These are phyloP conservation scores for Entamoeba moshkovskii DNA, from an alignment of 208 protist genomes.

Conservation along the genomic window DNA sequence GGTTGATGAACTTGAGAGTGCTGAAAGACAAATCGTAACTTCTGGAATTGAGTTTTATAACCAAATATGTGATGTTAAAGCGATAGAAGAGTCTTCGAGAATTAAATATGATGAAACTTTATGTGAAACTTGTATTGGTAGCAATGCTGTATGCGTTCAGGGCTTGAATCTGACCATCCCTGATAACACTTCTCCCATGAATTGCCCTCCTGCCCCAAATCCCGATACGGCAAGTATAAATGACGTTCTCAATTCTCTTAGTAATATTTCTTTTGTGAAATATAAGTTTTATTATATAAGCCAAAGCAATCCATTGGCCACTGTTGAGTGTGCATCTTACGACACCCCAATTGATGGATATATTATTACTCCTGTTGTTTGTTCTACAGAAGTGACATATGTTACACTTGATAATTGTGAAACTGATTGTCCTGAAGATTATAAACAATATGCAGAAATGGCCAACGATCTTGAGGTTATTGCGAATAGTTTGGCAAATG, in stretches of 20 bases:
- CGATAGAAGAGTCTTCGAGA: neutral
- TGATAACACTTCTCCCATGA: neutral
- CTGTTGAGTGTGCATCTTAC: no score
- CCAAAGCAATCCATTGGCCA: neutral
- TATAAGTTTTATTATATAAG: neutral
- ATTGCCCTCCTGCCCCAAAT: neutral
- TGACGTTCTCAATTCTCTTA: neutral
- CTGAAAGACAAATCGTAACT: neutral
- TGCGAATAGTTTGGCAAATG: neutral
- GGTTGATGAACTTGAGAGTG: neutral
- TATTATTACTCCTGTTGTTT: no score
- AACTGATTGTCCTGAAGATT: neutral
- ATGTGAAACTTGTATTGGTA: neutral
- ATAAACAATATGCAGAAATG: neutral
- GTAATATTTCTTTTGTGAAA: neutral
- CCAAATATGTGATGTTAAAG: neutral
- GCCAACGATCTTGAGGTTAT: neutral
- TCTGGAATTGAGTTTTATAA: neutral
- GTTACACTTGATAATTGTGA: no score
- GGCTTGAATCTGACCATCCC: neutral
- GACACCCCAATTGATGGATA: no score
- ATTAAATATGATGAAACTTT: neutral
- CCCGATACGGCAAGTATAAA: neutral
- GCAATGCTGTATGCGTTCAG: neutral
- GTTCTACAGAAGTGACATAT: no score